These are phyloP conservation scores for Lachancea fermentati DNA, from an alignment of 805 yeast genomes.

Conservation along the genomic window DNA sequence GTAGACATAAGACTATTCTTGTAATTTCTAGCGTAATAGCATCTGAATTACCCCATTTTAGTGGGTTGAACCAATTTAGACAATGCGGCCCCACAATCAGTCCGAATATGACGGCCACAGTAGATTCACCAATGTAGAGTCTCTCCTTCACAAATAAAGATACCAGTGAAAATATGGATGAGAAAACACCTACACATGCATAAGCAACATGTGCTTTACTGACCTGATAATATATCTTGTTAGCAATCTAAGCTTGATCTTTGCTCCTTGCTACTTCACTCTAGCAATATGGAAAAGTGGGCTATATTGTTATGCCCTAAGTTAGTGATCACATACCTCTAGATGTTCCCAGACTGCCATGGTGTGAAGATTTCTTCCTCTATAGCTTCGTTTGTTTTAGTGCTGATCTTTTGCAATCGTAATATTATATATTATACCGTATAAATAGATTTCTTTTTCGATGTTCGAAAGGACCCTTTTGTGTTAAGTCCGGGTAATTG, in stretches of 20 bases:
- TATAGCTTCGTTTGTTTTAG: background rate
- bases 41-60: constrained; percentile 81
- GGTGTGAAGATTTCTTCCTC: background rate
- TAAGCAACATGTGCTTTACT: constrained; percentile 79
- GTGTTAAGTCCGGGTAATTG: background rate
- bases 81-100: constrained; percentile 86
- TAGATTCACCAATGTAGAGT: constrained; percentile 85
- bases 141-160: constrained; percentile 80
- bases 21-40: constrained; percentile 76
- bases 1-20: constrained; percentile 76
- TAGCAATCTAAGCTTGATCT: background rate
- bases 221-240: constrained; percentile 20
- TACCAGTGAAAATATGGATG: constrained; percentile 71
- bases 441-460: background rate
- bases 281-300: no score
- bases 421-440: background rate
- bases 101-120: constrained; percentile 81
- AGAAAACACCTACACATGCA: constrained; percentile 80
- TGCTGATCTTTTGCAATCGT: background rate
- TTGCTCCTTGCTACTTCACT: background rate
- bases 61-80: constrained; percentile 76
- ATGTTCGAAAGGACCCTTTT: background rate
- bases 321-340: constrained; percentile 20
- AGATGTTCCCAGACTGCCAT: constrained; percentile 34
- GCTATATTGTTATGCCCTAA: no score